Evolutionary conservation across 1,284 basidiomycete species (phyloP), one percentile per base, ranked within the genome.

Genomic region (Pholiota adiposa): DNA sequence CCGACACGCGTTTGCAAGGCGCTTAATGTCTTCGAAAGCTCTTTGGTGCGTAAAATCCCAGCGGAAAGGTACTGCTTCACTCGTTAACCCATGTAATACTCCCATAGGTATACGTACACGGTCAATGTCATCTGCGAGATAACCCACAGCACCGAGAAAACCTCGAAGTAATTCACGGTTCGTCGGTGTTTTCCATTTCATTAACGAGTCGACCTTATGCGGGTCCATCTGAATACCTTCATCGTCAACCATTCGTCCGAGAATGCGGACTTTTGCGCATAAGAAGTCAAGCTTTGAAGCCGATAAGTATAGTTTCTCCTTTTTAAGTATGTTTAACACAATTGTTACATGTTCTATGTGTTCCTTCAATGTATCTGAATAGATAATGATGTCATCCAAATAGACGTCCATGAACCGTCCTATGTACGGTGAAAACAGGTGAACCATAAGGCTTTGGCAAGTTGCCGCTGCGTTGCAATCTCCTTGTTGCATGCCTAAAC

Each of bases 141-240:
- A 76, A 0, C 72, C 70, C 2, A 68, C 73, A 1, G 73, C 58
- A 0, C 76, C 70, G 0, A 76, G 60, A 51, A 77, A 78, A 0
- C 72, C 69, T 0, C 64, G 43, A 0, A 75, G 38, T 19, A 63
- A 25, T 11, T 63, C 62, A 2, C 55, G 48, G 18, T 63, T 63
- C 4, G 59, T 63, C 44, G 72, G 75, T 0, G 53, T 56, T 25
- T 74, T 75, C 76, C 76, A 78, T 1, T 69, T 67, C 0, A 68
- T 0, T 0, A 79, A 56, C 0, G 62, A 12, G 27, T 76, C 69
- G 0, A 79, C 75, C 23, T 78, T 78, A 18, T 70, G 59, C 0
- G 74, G 71, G 38, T 78, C 76, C 73, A 78, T 77, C 0, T 57
- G 40, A n/a, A 79, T 77, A 0, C 75, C 76, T 0, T 73, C 48